Evolutionary conservation across 1,284 basidiomycete genomes (phyloP).

Genomic region (Moesziomyces globuligerus): DNA sequence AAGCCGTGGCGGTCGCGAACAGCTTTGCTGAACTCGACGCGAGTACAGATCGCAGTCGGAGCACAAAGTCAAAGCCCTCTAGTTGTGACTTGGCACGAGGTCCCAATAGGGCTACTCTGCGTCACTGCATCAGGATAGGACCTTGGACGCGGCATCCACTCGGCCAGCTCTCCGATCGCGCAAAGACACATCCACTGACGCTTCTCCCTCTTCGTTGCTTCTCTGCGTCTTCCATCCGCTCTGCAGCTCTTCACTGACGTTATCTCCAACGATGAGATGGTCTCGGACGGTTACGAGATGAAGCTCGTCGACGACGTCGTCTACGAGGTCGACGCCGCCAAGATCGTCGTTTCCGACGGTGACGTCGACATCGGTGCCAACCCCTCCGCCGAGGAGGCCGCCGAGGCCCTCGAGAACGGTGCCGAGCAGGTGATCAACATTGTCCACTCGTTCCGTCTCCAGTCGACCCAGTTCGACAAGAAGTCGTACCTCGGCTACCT

Average conservation of each 20-base stretch:
- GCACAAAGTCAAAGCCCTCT: no score
- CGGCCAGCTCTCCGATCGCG: no score
- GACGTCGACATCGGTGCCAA: constrained; percentile 87
- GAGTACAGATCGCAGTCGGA: no score
- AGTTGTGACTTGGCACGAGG: no score
- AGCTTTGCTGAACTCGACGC: no score
- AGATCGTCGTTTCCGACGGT: constrained; percentile 81
- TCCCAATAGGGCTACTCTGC: no score
- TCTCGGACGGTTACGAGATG: constrained; percentile 70
- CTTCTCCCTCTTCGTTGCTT: background rate
- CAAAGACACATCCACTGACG: constrained; percentile 1
- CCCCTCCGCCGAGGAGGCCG: constrained; percentile 81
- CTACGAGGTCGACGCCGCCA: constrained; percentile 86
- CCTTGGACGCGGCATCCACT: no score
- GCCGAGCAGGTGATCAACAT: constrained; percentile 85
- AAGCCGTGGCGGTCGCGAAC: no score
- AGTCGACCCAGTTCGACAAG: constrained; percentile 87
- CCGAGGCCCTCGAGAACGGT: constrained; percentile 85
- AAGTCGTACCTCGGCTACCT: constrained; percentile 86
- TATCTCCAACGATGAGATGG: constrained; percentile 86
- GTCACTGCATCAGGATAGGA: no score
- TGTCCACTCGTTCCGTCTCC: constrained; percentile 90
- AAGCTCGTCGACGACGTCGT: constrained; percentile 84
- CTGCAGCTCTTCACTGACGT: constrained; percentile 76
- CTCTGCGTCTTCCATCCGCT: background rate